A percentile compares a stretch with the other conserved stretches of the same genome.
Conservation (phyloP, 352 stramenopile species). For the Phytophthora chlamydospora region DNA sequence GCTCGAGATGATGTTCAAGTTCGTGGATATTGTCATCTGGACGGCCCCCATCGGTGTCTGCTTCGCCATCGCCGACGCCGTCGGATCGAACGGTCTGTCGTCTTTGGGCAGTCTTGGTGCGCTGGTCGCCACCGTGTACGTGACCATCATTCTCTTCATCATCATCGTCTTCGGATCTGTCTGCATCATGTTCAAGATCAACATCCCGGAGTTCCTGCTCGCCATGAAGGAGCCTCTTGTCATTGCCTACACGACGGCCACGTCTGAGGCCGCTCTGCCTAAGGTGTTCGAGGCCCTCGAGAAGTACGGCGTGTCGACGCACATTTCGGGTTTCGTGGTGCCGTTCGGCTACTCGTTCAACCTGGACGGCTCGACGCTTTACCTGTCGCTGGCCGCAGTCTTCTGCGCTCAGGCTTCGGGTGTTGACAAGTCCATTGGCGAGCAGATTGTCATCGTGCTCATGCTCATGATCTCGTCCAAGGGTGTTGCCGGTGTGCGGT, state of each 20-base stretch:
- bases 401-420: constrained; percentile 63
- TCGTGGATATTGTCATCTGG: constrained; percentile 74
- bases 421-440: constrained; percentile 51
- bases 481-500: constrained; percentile 57
- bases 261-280: constrained; percentile 58
- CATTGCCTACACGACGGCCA: constrained; percentile 67
- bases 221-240: constrained; percentile 61
- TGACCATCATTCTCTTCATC: constrained; percentile 55
- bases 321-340: constrained; percentile 64
- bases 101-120: constrained; percentile 43
- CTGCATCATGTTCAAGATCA: constrained; percentile 57
- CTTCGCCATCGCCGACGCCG: constrained; percentile 57
- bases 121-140: constrained; percentile 55
- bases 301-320: constrained; percentile 53
- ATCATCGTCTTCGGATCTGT: constrained; percentile 51
- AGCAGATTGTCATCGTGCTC: constrained; percentile 68
- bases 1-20: constrained; percentile 76
- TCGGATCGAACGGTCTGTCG: constrained; percentile 57
- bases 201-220: constrained; percentile 45
- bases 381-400: constrained; percentile 52
- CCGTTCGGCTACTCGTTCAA: constrained; percentile 77
- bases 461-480: constrained; percentile 71
- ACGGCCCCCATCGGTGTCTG: constrained; percentile 61
- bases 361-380: constrained; percentile 58
- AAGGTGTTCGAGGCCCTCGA: constrained; percentile 67